These are phyloP conservation scores for Ceratobasidium sp. DNA, from an alignment of 1,284 basidiomycete species.

Conservation along the genomic window DNA sequence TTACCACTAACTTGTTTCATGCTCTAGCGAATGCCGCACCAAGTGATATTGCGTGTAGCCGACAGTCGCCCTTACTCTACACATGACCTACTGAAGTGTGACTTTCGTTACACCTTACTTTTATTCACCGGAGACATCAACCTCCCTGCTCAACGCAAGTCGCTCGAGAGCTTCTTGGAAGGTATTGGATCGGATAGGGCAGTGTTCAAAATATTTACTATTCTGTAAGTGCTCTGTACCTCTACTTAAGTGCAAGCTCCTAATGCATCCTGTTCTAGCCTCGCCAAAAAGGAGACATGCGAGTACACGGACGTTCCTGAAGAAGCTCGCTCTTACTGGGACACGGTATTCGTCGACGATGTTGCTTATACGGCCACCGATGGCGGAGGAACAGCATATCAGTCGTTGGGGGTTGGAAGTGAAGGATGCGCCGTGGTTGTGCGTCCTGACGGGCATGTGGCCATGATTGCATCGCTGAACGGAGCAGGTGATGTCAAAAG, in stretches of 20 bases:
- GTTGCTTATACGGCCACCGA: background rate
- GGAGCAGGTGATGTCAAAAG: conserved; percentile 47
- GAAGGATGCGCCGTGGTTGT: conserved; percentile 74
- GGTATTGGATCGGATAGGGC: background rate
- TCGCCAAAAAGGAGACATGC: conserved; percentile 62
- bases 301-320: conserved; percentile 66
- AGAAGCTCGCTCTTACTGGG: conserved; percentile 72
- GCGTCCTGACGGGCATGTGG: conserved; percentile 82
- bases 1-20: background rate
- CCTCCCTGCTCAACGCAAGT: conserved; percentile 57
- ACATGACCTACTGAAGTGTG: conserved; percentile 75
- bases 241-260: background rate
- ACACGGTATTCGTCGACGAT: conserved; percentile 39
- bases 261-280: background rate
- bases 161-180: conserved; percentile 56
- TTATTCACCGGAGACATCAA: conserved; percentile 73
- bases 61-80: conserved; percentile 74
- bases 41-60: conserved; percentile 72
- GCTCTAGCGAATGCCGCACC: conserved; percentile 68
- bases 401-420: conserved; percentile 69
- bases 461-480: conserved; percentile 67
- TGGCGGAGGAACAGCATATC: conserved; percentile 65
- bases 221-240: background rate
- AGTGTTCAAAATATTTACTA: conserved; percentile 24
- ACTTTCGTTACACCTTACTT: conserved; percentile 78